Evolutionary conservation across 1,284 basidiomycete genomes (phyloP).

Genomic region (Pseudozyma sp.): DNA sequence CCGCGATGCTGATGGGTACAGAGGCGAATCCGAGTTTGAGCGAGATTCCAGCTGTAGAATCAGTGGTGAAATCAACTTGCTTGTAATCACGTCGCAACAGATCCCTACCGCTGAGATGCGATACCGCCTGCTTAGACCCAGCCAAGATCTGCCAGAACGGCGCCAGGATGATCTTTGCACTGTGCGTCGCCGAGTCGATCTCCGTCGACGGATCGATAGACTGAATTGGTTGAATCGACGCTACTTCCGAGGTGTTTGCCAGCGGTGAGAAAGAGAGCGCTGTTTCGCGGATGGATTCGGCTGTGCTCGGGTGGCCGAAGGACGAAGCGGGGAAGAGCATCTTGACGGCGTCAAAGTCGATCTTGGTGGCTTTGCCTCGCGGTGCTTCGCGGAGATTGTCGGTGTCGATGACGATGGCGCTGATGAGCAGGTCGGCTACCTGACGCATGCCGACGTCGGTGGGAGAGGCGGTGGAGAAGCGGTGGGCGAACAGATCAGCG

Average conservation of each 20-base stretch:
- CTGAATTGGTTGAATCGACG: conserved; percentile 24
- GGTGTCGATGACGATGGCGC: conserved; percentile 70
- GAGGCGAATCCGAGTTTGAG: conserved; percentile 54
- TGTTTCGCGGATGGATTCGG: conserved; percentile 20
- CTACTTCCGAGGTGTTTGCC: conserved; percentile 1
- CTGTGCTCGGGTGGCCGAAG: conserved; percentile 29
- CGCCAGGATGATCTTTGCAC: conserved; percentile 49
- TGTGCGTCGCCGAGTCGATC: conserved; percentile 32
- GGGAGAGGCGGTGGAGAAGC: conserved; percentile 19
- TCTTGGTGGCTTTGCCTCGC: conserved; percentile 51
- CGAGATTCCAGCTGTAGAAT: neutral
- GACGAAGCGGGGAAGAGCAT: conserved; percentile 52
- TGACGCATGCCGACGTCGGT: conserved; percentile 27
- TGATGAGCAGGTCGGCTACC: conserved; percentile 61
- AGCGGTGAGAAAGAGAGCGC: conserved; percentile 33
- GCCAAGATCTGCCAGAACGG: conserved; percentile 73
- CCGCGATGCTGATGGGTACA: conserved; percentile 52
- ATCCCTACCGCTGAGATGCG: conserved; percentile 78
- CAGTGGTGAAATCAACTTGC: conserved; percentile 61
- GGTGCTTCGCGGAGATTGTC: conserved; percentile 57
- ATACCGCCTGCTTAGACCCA: conserved; percentile 78
- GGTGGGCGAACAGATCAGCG: conserved; percentile 45
- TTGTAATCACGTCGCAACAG: conserved; percentile 93
- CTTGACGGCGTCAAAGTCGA: conserved; percentile 51
- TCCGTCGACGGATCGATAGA: conserved; percentile 37